Conservation (phyloP, 2,329 filamentous ascomycete species). For the Raffaelea arxii region DNA sequence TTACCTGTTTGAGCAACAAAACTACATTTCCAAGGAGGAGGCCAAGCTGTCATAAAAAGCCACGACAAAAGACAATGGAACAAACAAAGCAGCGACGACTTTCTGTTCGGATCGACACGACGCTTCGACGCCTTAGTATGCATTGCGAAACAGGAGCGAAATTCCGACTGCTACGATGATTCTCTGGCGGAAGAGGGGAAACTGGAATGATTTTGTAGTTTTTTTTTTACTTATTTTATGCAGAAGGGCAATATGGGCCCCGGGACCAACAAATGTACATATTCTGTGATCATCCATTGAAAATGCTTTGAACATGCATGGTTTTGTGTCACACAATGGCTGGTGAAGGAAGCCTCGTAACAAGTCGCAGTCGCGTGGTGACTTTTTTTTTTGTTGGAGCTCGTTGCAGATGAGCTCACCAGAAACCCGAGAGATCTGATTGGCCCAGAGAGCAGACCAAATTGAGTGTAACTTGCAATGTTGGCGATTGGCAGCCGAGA, state of each 20-base stretch:
- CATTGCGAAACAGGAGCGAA: no score
- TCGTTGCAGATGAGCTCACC: slow-evolving; percentile 11
- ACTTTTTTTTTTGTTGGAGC: neutral
- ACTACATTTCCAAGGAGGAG: slow-evolving; percentile 53
- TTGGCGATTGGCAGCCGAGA: no score
- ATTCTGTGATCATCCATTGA: slow-evolving; percentile 5
- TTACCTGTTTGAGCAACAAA: slow-evolving; percentile 70
- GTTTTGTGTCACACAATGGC: no score
- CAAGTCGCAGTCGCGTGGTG: neutral
- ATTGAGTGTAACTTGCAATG: no score
- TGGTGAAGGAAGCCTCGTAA: no score
- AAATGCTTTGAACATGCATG: slow-evolving; percentile 2
- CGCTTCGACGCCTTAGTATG: no score
- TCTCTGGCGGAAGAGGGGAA: no score
- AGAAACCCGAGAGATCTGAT: slow-evolving; percentile 12
- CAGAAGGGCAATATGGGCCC: neutral
- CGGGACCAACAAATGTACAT: slow-evolving; percentile 5
- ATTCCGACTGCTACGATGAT: no score
- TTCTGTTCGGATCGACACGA: no score
- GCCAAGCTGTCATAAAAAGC: slow-evolving; percentile 5
- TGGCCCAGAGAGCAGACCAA: slow-evolving; percentile 15
- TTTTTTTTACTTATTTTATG: neutral
- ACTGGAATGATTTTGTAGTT: no score
- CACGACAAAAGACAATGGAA: neutral
- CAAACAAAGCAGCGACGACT: no score